Conservation (phyloP, 73 alveolate genomes). For the Paramecium caudatum region DNA sequence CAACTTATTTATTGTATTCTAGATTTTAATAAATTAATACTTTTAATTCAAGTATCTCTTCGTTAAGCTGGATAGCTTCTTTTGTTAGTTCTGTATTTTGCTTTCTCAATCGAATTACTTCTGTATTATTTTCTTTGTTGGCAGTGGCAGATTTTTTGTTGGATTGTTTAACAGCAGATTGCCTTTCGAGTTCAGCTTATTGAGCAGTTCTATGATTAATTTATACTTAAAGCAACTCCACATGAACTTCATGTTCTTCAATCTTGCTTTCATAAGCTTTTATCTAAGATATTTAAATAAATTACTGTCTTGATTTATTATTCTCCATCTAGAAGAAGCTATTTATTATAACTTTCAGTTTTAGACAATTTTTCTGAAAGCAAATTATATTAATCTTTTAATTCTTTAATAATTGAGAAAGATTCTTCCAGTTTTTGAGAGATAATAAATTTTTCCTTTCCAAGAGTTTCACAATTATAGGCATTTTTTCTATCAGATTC, state of each 20-base stretch:
- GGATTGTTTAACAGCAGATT: not conserved
- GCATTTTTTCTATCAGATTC: constrained; percentile 12
- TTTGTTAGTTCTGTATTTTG: constrained; percentile 59
- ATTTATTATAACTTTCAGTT: not conserved
- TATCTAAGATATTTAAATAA: not conserved
- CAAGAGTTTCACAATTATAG: not conserved
- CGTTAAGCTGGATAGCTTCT: constrained; percentile 52
- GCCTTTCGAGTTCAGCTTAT: constrained; percentile 3
- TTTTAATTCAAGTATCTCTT: constrained; percentile 31
- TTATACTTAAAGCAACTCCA: constrained; percentile 26
- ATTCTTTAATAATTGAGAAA: not conserved
- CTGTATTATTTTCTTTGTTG: constrained; percentile 30
- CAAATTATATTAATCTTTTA: not conserved
- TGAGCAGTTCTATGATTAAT: constrained; percentile 3
- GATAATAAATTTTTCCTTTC: not conserved
- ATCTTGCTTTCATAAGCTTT: constrained; percentile 31
- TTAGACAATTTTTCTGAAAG: not conserved
- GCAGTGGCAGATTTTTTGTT: not conserved
- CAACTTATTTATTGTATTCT: constrained; percentile 29
- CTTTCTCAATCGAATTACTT: constrained; percentile 9
- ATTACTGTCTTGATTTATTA: not conserved
- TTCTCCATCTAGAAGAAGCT: not conserved
- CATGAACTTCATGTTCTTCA: constrained; percentile 63
- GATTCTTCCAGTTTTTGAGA: constrained; percentile 59
- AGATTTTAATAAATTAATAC: not conserved